Conservation (phyloP, 2,329 filamentous ascomycete species). For the Aspergillus clavatus region DNA sequence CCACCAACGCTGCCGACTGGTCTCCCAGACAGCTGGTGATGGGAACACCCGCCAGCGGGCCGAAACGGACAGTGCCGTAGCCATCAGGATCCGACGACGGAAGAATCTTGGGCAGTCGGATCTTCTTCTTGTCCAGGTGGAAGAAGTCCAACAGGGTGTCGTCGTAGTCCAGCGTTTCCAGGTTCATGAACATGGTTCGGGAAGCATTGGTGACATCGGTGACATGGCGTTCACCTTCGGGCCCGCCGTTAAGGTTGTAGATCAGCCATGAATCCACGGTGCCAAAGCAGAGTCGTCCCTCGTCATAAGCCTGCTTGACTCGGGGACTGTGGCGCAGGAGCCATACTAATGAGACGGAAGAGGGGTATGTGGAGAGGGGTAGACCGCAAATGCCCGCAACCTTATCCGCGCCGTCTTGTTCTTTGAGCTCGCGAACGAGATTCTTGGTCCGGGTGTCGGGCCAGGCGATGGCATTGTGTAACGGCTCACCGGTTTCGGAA, state of each 20-base stretch:
- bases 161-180: conserved; percentile 75
- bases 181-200: conserved; percentile 91
- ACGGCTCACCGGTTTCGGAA: conserved; percentile 68
- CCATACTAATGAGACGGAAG: conserved; percentile 80
- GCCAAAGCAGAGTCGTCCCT: conserved; percentile 71
- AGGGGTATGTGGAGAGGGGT: conserved; percentile 82
- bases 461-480: conserved; percentile 86
- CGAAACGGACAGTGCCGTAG: conserved; percentile 64
- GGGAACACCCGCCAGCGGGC: conserved; percentile 62
- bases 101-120: conserved; percentile 76
- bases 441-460: conserved; percentile 75
- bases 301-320: conserved; percentile 70
- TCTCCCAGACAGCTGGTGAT: conserved; percentile 86
- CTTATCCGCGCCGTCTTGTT: conserved; percentile 61
- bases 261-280: conserved; percentile 87
- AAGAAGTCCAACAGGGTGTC: conserved; percentile 74
- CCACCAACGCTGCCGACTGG: conserved; percentile 79
- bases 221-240: conserved; percentile 64
- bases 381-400: conserved; percentile 70
- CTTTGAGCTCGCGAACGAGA: conserved; percentile 72
- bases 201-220: conserved; percentile 86
- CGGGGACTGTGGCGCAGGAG: conserved; percentile 66
- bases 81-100: conserved; percentile 69
- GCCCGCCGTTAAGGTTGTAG: conserved; percentile 72
- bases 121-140: conserved; percentile 64